A percentile compares a stretch with the other conserved stretches of the same genome.
Conservation (phyloP, 2,329 filamentous ascomycete species). For the Aspergillus jensenii region DNA sequence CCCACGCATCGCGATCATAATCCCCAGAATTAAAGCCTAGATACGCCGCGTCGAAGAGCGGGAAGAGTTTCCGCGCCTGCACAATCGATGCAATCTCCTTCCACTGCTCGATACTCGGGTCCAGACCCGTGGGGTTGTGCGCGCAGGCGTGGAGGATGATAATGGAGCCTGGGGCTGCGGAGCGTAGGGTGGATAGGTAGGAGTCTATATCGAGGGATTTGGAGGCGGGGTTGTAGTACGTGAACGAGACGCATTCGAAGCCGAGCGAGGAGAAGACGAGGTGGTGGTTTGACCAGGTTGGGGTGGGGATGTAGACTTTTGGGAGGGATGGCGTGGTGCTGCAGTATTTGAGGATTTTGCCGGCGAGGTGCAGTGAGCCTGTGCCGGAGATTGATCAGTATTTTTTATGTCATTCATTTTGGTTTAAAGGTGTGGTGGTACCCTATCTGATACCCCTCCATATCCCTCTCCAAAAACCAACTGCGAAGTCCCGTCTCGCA, state of each 20-base stretch:
- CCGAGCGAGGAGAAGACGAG: slow-evolving; percentile 90
- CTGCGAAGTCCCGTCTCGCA: slow-evolving; percentile 82
- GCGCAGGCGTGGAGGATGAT: slow-evolving; percentile 90
- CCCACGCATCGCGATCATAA: slow-evolving; percentile 27
- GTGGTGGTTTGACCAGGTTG: slow-evolving; percentile 97
- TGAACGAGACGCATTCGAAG: slow-evolving; percentile 59
- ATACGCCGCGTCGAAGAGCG: slow-evolving; percentile 56
- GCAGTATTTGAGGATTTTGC: slow-evolving; percentile 16
- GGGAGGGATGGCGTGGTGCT: background rate
- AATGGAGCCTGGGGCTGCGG: slow-evolving; percentile 72
- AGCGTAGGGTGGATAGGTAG: slow-evolving; percentile 16
- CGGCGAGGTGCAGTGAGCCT: slow-evolving; percentile 27
- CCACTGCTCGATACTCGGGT: slow-evolving; percentile 90
- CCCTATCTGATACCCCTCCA: background rate
- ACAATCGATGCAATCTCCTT: slow-evolving; percentile 82
- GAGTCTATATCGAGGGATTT: slow-evolving; percentile 22
- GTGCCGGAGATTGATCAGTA: slow-evolving; percentile 76
- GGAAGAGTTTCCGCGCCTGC: slow-evolving; percentile 75
- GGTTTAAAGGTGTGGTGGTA: slow-evolving; percentile 11
- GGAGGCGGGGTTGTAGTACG: slow-evolving; percentile 21
- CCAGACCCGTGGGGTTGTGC: slow-evolving; percentile 95
- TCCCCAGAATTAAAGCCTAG: slow-evolving; percentile 29
- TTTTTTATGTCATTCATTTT: no score
- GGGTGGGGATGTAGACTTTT: slow-evolving; percentile 80
- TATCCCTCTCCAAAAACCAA: slow-evolving; percentile 66